Conservation (phyloP, 2,329 filamentous ascomycete genomes). For the Microsporum canis region DNA sequence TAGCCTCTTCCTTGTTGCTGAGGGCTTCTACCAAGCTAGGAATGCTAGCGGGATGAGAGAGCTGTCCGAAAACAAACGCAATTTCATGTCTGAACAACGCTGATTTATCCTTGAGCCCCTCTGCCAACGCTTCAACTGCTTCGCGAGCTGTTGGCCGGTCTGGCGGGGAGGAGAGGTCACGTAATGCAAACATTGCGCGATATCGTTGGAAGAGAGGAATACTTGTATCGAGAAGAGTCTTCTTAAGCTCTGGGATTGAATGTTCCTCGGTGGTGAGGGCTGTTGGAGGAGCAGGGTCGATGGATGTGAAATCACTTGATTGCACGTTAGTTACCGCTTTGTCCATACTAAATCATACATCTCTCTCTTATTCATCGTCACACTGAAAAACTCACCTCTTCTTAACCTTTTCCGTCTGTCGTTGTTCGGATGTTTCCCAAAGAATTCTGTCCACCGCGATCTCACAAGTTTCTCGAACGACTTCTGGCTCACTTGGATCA, state of each 20-base stretch:
- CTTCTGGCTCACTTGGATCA: constrained; percentile 60
- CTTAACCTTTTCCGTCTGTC: constrained; percentile 64
- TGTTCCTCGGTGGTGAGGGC: constrained; percentile 51
- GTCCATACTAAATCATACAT: constrained; percentile 7
- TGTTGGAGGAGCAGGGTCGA: constrained; percentile 87
- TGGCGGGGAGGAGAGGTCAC: constrained; percentile 87
- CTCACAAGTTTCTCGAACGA: constrained; percentile 91
- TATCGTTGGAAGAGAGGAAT: constrained; percentile 84
- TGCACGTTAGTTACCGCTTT: constrained; percentile 17
- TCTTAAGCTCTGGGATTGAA: constrained; percentile 63
- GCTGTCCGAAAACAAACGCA: constrained; percentile 93
- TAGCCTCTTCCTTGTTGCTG: constrained; percentile 67
- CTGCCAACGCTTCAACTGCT: constrained; percentile 76
- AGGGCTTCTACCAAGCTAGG: constrained; percentile 71
- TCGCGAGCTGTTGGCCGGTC: constrained; percentile 78
- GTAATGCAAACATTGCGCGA: constrained; percentile 93
- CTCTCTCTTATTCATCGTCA: not conserved
- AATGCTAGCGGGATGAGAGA: constrained; percentile 93
- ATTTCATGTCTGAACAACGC: constrained; percentile 96
- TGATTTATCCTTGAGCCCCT: constrained; percentile 72
- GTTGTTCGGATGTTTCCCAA: constrained; percentile 72
- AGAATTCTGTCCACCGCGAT: constrained; percentile 88
- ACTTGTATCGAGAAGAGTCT: constrained; percentile 64
- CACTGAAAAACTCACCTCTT: constrained; percentile 52
- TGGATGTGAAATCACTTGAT: constrained; percentile 82